These are phyloP conservation scores for Globisporangium nagaii DNA, from an alignment of 352 stramenopile genomes.

Conservation along the genomic window DNA sequence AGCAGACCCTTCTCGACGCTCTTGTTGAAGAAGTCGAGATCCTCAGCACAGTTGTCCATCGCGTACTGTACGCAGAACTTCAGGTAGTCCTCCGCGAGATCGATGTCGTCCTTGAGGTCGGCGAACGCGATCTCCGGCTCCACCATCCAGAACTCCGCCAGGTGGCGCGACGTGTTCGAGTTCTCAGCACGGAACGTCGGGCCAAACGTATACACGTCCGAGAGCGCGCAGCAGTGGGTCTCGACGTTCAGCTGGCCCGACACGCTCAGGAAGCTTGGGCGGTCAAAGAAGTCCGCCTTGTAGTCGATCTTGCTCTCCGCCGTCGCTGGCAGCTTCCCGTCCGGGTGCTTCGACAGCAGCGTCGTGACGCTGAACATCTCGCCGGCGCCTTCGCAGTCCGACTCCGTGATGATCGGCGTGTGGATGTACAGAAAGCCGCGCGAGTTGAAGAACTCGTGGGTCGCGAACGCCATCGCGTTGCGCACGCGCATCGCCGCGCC, in stretches of 20 bases:
- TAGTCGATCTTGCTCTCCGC: conserved; percentile 81
- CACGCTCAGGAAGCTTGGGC: conserved; percentile 88
- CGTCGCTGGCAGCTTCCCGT: conserved; percentile 63
- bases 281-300: conserved; percentile 90
- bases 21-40: conserved; percentile 94
- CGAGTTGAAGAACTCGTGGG: conserved; percentile 92
- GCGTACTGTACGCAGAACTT: conserved; percentile 94
- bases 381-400: conserved; percentile 97
- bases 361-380: conserved; percentile 96
- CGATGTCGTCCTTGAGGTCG: conserved; percentile 90
- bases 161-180: conserved; percentile 96
- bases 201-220: conserved; percentile 97
- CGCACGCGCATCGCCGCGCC: conserved; percentile 89
- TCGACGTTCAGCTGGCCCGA: conserved; percentile 97
- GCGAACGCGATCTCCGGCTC: conserved; percentile 92
- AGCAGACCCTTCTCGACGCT: conserved; percentile 88
- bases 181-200: conserved; percentile 99
- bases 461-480: conserved; percentile 91
- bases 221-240: conserved; percentile 88
- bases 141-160: conserved; percentile 99
- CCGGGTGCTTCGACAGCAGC: conserved; percentile 75
- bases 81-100: conserved; percentile 95
- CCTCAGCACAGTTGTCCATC: conserved; percentile 88
- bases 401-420: conserved; percentile 94
- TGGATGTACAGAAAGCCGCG: conserved; percentile 94